Evolutionary conservation across 768 basidiomycete species (phyloP), one percentile per base, ranked within the genome.

Genomic region (Mycena haematopus): DNA sequence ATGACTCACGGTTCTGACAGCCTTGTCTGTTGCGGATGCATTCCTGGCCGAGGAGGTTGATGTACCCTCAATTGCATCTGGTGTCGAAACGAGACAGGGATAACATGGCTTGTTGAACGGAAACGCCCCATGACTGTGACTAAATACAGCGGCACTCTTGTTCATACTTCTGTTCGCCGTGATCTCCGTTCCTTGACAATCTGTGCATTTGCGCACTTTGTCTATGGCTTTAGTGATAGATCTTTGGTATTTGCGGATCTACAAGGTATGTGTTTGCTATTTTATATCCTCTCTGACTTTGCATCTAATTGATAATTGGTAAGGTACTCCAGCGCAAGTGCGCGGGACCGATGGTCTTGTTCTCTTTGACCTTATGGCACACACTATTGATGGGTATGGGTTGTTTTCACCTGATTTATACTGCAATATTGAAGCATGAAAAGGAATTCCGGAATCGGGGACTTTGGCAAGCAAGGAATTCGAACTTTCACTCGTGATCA

Each of bases 121-220:
- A 27, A 46, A 11, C 25, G 55, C 2, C 55, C 44, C 10, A 35
- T 31, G 15, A 55, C 24, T 6, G 54, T 55, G 4, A 55, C 42
- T 40, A 55, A 55, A 24, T 55, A 6, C 33, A 56, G 44, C 19
- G 55, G 55, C 7, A 56, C 55, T 35, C 45, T 56, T 22, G 55
- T 56, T 19, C 55, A 56, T 22, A 31, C 27, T 2, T 56, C 55
- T 5, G 31, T 19, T 6, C 44, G 31, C 21, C n/a, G 24, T 35
- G 55, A 56, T 47, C 31, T 56, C 19, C 21, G 44, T 17, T 33
- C 29, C 14, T 15, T 35, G 31, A 56, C 44, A 14, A 35, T 56
- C 21, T 56, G 14, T 22, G 55, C 55, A 10, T 56, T 56, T 35
- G 45, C 55, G 1, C 55, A 56, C 13, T 56, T 56, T 29, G 55